Conservation (phyloP, 192 early-diverging fungal genomes). For the Spinellus fusiger region DNA sequence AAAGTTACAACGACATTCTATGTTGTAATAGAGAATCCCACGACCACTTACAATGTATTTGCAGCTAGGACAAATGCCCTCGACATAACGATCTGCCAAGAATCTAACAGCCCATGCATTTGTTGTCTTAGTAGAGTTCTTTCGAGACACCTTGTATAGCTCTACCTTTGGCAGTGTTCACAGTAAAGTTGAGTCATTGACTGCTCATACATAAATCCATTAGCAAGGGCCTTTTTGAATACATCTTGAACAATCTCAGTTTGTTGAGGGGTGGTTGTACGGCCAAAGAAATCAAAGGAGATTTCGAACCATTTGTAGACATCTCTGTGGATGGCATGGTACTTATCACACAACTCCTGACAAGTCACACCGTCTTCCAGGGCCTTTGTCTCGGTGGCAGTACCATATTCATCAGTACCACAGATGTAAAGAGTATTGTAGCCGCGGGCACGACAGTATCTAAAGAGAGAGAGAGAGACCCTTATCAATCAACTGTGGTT, state of each 20-base stretch:
- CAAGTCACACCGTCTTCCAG: conserved; percentile 85
- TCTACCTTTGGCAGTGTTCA: conserved; percentile 66
- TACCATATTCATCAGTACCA: conserved; percentile 99
- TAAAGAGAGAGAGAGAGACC: conserved; percentile 5
- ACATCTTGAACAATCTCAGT: conserved; percentile 92
- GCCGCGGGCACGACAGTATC: conserved; percentile 83
- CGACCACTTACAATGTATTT: conserved; percentile 51
- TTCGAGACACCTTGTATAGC: background rate
- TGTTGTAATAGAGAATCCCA: background rate
- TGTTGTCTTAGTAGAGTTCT: background rate
- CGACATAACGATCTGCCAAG: conserved; percentile 96
- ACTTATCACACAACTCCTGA: conserved; percentile 96
- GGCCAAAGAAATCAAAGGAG: conserved; percentile 94
- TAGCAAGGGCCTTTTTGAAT: conserved; percentile 65
- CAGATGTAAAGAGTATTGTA: conserved; percentile 90
- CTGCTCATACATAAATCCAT: conserved; percentile 67
- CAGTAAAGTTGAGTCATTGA: conserved; percentile 89
- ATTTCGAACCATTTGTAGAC: conserved; percentile 95
- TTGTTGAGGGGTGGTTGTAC: conserved; percentile 87
- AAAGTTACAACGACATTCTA: background rate
- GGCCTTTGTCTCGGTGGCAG: conserved; percentile 98
- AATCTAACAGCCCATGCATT: conserved; percentile 45
- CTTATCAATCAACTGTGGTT: background rate
- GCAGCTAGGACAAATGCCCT: conserved; percentile 93
- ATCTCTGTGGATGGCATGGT: conserved; percentile 75